A percentile compares a stretch with the other conserved stretches of the same genome.
phyloP scores from a whole-genome alignment of 768 basidiomycete species.

The Leccinum boreale region DNA sequence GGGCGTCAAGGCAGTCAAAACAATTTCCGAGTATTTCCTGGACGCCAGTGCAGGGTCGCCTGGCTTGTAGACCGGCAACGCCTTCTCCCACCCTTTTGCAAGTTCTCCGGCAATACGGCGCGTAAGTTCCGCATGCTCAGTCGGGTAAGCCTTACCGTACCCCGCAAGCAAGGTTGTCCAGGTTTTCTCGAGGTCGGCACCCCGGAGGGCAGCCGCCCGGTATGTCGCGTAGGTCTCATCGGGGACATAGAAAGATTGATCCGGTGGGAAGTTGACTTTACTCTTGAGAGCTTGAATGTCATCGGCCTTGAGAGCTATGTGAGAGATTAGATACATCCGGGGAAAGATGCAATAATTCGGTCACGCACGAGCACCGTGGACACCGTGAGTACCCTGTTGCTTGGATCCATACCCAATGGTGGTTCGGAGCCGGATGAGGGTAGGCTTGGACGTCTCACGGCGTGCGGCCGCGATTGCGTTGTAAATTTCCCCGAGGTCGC shows the following conservation, averaged over 20 bases:
- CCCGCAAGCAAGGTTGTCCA: conserved; percentile 69
- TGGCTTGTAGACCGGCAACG: conserved; percentile 81
- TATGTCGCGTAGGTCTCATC: conserved; percentile 69
- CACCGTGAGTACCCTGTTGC: conserved; percentile 89
- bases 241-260: conserved; percentile 77
- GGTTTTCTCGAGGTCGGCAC: conserved; percentile 65
- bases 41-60: conserved; percentile 83
- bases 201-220: conserved; percentile 61
- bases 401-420: conserved; percentile 95
- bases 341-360: not conserved
- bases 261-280: conserved; percentile 79
- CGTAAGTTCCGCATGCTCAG: conserved; percentile 80
- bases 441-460: conserved; percentile 76
- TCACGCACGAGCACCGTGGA: conserved; percentile 86
- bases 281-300: conserved; percentile 81
- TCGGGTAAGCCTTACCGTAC: conserved; percentile 78
- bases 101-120: conserved; percentile 83
- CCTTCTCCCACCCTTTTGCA: conserved; percentile 83
- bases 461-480: conserved; percentile 77
- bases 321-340: conserved; percentile 4
- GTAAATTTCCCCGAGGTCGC: conserved; percentile 75
- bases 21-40: conserved; percentile 90
- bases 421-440: conserved; percentile 80
- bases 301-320: conserved; percentile 83
- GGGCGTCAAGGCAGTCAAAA: conserved; percentile 71